phyloP scores from a whole-genome alignment of 148 eudicot species.

The Pouteria glomerata region DNA sequence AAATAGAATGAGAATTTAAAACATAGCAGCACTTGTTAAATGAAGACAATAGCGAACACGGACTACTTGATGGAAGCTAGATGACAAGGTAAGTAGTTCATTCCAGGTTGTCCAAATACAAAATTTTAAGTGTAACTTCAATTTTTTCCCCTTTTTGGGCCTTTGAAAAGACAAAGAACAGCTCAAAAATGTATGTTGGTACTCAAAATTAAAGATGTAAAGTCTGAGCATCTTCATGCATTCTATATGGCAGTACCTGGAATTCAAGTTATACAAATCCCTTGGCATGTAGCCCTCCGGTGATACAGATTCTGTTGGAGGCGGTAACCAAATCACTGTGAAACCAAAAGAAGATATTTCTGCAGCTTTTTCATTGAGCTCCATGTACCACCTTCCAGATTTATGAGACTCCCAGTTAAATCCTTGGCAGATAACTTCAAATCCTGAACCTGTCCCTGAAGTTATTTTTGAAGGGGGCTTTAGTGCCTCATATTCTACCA shows the following conservation, averaged over 20 bases:
- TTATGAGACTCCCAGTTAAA: slow-evolving; percentile 98
- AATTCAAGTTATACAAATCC: slow-evolving; percentile 90
- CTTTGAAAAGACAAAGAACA: neutral
- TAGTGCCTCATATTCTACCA: slow-evolving; percentile 39
- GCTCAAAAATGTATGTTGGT: neutral
- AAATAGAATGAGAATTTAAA: too few species aligned
- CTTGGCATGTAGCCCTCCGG: slow-evolving; percentile 99
- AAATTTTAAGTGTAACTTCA: neutral
- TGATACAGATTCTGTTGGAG: slow-evolving; percentile 95
- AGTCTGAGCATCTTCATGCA: neutral
- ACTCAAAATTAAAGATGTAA: neutral
- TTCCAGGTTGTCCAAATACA: neutral
- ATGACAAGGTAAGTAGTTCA: neutral
- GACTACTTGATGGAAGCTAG: neutral
- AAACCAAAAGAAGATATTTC: slow-evolving; percentile 79
- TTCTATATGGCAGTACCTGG: slow-evolving; percentile 47
- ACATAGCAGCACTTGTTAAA: neutral
- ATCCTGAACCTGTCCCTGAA: slow-evolving; percentile 93
- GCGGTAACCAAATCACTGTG: slow-evolving; percentile 91
- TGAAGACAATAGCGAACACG: neutral
- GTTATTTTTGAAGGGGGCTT: slow-evolving; percentile 29
- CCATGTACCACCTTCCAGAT: slow-evolving; percentile 86
- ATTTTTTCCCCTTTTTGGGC: neutral
- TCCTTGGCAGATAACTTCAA: slow-evolving; percentile 86
- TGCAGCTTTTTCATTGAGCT: slow-evolving; percentile 59